Evolutionary conservation across 2,329 filamentous ascomycete genomes (phyloP), one percentile per base, ranked within the genome.

Genomic region (Fusarium citri): DNA sequence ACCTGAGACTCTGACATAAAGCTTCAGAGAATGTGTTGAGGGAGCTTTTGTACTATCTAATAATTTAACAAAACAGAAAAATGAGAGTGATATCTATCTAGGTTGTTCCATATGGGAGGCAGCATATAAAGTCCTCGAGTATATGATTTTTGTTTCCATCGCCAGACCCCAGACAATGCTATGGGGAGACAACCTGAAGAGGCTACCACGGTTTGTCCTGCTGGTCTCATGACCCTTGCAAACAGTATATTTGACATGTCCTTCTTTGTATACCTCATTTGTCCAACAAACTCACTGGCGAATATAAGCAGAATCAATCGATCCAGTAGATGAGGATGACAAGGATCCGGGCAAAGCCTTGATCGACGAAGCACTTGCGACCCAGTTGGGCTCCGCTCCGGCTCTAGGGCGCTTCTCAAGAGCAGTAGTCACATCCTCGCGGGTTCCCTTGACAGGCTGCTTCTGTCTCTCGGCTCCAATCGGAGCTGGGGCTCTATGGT

Each of bases 351-450:
- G 55, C 68, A 68, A 68, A 8, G 37, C 41, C 37, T 71, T 66
- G 18, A 46, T 23, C 8, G 59, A 48, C 15, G 68, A 60, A 4
- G 68, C 49, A 12, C 50, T 64, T 23, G 48, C 54, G 11, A 47
- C 43, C 64, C 67, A 71, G 40, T 54, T 59, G 14, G 59, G 57
- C 34, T 66, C 71, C 1, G 61, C 55, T 37, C 61, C 77, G 34
- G 78, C 83, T 77, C 71, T 76, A 25, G 74, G 66, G 34, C 74
- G 77, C n/a, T 74, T 73, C 20, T 72, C 73, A 45, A 78, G 73
- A 8, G 75, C 74, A 2, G 76, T 70, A 2, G 76, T 75, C 76
- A 78, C 79, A 53, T 72, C 60, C 25, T 74, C 77, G 1, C 66
- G 68, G 50, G n/a, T 45, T 11, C 37, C 48, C 14, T 56, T 69